Evolutionary conservation across 257 asterid genomes (phyloP).

Genomic region (Nicotiana noctiflora): DNA sequence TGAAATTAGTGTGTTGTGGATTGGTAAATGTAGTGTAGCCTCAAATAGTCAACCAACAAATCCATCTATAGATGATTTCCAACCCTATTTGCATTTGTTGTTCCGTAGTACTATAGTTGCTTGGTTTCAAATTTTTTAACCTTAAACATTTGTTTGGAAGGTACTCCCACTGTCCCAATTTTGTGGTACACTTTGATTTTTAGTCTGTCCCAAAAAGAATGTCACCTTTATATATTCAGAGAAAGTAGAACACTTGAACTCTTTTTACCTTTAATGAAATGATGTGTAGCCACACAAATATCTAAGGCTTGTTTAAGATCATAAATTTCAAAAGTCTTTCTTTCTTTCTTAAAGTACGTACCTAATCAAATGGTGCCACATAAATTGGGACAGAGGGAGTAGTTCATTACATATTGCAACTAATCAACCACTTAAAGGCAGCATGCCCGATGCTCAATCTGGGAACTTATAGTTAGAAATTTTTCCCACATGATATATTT

Average conservation of each 20-base stretch:
- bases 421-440: neutral
- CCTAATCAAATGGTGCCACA: too few species aligned
- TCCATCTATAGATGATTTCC: neutral
- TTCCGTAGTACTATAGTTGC: neutral
- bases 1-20: neutral
- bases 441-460: neutral
- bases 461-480: neutral
- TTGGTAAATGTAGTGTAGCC: neutral
- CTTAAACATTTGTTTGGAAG: neutral
- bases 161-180: too few species aligned
- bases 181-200: too few species aligned
- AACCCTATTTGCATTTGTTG: neutral
- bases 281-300: too few species aligned
- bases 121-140: neutral
- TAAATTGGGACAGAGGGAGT: too few species aligned
- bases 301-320: too few species aligned
- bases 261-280: too few species aligned
- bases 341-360: too few species aligned
- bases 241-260: too few species aligned
- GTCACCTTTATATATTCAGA: too few species aligned
- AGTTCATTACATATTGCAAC: neutral
- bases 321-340: too few species aligned
- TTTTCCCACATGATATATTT: neutral
- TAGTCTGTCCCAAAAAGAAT: too few species aligned
- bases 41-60: neutral